phyloP scores from a whole-genome alignment of 306 rosid species.

The Prinsepia uniflora region DNA sequence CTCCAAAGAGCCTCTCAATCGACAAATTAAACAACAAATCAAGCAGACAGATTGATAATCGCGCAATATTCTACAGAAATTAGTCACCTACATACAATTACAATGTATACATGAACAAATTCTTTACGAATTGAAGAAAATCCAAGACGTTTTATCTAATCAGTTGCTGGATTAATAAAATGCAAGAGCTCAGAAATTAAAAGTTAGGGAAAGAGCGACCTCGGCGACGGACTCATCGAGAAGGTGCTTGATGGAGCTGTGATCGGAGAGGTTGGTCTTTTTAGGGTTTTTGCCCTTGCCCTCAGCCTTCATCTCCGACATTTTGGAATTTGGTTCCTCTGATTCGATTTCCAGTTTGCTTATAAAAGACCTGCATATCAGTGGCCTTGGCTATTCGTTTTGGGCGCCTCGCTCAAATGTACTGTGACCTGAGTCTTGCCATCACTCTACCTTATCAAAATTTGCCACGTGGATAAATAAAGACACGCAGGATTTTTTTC shows the following conservation, averaged over 20 bases:
- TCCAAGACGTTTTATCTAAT: background rate
- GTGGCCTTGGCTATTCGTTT: background rate
- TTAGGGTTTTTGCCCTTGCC: conserved; percentile 3
- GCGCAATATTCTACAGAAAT: background rate
- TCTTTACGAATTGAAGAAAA: background rate
- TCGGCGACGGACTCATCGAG: conserved; percentile 23
- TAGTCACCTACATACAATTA: too few relatives aligned
- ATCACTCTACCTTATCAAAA: conserved; percentile 1
- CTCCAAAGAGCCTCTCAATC: background rate
- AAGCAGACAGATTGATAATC: background rate
- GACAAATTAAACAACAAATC: background rate
- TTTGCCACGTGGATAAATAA: background rate
- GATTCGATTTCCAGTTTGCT: background rate
- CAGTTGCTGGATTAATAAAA: background rate
- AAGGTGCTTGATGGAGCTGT: conserved; percentile 18
- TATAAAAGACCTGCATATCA: background rate
- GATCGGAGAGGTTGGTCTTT: conserved; percentile 17
- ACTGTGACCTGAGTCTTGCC: background rate
- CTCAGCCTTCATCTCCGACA: conserved; percentile 12
- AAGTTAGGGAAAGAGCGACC: background rate
- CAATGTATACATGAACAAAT: background rate
- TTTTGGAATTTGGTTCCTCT: background rate
- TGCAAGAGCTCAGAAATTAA: background rate
- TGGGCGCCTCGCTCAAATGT: background rate
- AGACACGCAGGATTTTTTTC: background rate